Base-by-base conservation (phyloP, 768 basidiomycete species). In the Termitomyces sp. region DNA sequence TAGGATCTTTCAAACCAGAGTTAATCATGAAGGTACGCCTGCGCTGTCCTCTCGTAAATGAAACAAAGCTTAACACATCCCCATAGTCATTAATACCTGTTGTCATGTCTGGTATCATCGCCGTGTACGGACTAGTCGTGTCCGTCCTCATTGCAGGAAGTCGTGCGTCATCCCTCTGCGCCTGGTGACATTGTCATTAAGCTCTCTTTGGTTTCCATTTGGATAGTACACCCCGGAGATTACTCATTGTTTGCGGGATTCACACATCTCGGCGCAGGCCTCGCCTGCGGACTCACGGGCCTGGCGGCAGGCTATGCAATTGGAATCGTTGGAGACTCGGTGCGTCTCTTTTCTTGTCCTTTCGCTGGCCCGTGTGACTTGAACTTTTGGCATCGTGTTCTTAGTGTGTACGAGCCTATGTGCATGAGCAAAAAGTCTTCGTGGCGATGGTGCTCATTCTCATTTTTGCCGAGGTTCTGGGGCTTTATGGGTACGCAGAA, bases 51-150 rank as follows among this genome's bases (percentile, higher is more conserved):
- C 5, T 35, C 35, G 1, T 7, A 16, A 20, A 4, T 12, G 20
- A 31, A 45, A 20, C 27, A 5, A 52, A 39, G 9, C 12, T 16
- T 52, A 10, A 58, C 32, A 35, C 41, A 20, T 13, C 23, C 7
- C 5, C 10, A 18, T 63, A 95, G 93, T 95, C 93, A 15, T 79
- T 97, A 50, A 94, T 98, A 59, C 95, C 95, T 4, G 94, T 97
- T 33, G 94, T 98, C 70, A 97, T 98, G 94, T 91, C 93, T 54
- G 94, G 95, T 74, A 97, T 97, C 70, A 95, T 97, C 61, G 94
- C 95, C 29, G 95, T 98, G 35, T 98, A 98, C 66, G 95, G 95
- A 7, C 80, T 98, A 39, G 96, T 98, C 9, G 95, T 98, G 13
- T 91, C 92, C 3, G 95, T 98, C 29, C 82, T 98, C 53, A 97